Evolutionary conservation across 345 rosid genomes (phyloP).

Genomic region (Orychophragmus violaceus): DNA sequence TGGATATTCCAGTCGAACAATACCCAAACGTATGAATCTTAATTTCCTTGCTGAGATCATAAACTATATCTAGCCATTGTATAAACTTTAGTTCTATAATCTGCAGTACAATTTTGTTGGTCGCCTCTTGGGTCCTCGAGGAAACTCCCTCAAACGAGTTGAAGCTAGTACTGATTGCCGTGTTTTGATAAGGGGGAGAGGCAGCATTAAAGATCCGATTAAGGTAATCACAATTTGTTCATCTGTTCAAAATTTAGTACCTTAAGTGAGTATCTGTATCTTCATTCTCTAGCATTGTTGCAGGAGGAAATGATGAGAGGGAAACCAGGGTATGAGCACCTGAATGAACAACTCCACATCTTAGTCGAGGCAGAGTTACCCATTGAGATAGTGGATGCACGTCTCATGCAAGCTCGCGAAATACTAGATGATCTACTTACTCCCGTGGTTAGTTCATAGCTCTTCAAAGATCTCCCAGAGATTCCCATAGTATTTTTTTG

Average conservation of each 20-base stretch:
- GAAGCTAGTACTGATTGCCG: constrained; percentile 98
- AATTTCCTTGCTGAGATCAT: neutral
- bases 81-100: constrained; percentile 4
- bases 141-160: constrained; percentile 94
- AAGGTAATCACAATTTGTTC: constrained; percentile 46
- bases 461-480: constrained; percentile 4
- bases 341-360: constrained; percentile 93
- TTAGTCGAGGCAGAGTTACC: constrained; percentile 94
- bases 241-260: neutral
- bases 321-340: constrained; percentile 94
- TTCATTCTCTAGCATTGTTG: neutral
- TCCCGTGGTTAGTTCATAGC: constrained; percentile 56
- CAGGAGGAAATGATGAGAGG: constrained; percentile 99
- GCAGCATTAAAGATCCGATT: constrained; percentile 88
- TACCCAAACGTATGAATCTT: constrained; percentile 66
- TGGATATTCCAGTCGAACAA: constrained; percentile 89
- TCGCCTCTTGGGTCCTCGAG: constrained; percentile 98
- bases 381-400: constrained; percentile 81
- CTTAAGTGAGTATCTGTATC: neutral
- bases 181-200: constrained; percentile 93
- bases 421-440: constrained; percentile 86
- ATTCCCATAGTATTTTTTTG: neutral
- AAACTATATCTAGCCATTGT: neutral
- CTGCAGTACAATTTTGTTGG: constrained; percentile 97
- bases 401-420: constrained; percentile 89